phyloP scores from a whole-genome alignment of 129 eudicot species.

The Scalesia atractyloides region DNA sequence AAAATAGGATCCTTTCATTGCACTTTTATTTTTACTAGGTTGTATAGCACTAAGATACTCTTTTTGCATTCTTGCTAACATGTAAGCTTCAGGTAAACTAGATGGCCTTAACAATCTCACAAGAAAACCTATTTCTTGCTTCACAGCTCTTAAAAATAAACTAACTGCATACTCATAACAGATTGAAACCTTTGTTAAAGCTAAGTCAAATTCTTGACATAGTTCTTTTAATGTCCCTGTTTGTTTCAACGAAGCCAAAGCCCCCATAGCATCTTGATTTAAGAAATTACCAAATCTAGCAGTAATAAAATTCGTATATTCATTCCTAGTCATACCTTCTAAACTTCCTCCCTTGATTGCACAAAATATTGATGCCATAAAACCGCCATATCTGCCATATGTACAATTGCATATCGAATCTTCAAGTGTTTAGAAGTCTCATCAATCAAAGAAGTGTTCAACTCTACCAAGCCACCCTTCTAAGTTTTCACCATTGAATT shows the following conservation, averaged over 20 bases:
- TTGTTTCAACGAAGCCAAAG: not conserved
- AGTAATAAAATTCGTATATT: no score
- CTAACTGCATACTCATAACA: not conserved
- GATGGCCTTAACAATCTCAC: not conserved
- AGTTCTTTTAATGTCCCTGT: not conserved
- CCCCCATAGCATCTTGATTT: not conserved
- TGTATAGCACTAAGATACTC: no score
- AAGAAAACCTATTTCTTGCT: not conserved
- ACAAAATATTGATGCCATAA: not conserved
- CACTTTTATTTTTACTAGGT: no score
- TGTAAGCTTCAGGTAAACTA: not conserved
- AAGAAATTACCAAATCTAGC: no score
- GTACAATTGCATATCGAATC: no score
- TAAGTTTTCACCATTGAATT: no score
- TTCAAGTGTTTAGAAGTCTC: no score
- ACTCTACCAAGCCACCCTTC: no score
- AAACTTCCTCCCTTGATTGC: not conserved
- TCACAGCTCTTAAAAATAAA: not conserved
- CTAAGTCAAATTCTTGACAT: not conserved
- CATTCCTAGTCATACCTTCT: no score
- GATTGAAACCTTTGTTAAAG: not conserved
- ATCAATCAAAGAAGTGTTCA: not conserved
- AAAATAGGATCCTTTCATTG: no score
- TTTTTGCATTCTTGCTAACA: not conserved
- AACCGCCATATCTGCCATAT: not conserved